phyloP scores from a whole-genome alignment of 768 basidiomycete species.

The Kwoniella bestiolae region DNA sequence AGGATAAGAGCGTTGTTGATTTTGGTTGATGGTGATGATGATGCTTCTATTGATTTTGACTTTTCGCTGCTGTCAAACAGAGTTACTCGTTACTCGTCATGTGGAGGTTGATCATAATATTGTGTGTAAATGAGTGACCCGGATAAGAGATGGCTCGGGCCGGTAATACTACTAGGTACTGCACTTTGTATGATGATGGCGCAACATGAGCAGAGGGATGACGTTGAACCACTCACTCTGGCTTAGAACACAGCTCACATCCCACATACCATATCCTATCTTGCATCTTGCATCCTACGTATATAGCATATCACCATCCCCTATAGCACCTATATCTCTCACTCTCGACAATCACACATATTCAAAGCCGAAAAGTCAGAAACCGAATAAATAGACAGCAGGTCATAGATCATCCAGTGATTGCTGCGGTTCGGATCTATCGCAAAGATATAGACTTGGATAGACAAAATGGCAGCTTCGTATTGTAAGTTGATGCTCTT shows the following conservation, averaged over 20 bases:
- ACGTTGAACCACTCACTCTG: conserved; percentile 6
- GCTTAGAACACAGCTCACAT: too few species aligned
- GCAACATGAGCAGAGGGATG: neutral
- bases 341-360: neutral
- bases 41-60: too few species aligned
- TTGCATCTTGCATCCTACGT: too few species aligned
- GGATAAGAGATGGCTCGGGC: conserved; percentile 8
- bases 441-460: too few species aligned
- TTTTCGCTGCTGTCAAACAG: too few species aligned
- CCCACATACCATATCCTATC: too few species aligned
- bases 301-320: neutral
- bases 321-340: neutral
- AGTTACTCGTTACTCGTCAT: neutral
- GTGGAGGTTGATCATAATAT: neutral
- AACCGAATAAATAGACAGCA: too few species aligned
- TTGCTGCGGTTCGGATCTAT: neutral
- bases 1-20: too few species aligned
- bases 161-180: too few species aligned
- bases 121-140: neutral
- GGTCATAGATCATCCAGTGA: too few species aligned
- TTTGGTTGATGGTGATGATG: too few species aligned
- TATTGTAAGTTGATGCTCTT: conserved; percentile 10
- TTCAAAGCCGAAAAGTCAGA: too few species aligned
- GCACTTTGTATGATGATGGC: neutral
- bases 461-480: conserved; percentile 1